A percentile compares a stretch with the other conserved stretches of the same genome.
Conservation (phyloP, 176 grass and related monocot species). For the Phyllostachys edulis region DNA sequence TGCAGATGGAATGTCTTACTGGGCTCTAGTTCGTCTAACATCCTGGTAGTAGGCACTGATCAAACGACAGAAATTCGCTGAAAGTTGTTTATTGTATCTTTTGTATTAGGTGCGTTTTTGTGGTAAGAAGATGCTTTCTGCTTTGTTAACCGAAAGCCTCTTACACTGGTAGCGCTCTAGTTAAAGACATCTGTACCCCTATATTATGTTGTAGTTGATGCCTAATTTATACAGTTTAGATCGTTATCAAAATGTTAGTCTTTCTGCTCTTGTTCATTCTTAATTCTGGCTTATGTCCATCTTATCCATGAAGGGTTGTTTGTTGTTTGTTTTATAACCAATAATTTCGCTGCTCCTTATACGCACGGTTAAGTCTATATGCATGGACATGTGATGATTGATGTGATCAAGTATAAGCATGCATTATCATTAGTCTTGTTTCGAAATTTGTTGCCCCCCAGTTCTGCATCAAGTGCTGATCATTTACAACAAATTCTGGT, state of each 20-base stretch:
- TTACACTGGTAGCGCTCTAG: slow-evolving; percentile 17
- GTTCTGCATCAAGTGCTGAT: background rate
- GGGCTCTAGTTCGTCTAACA: slow-evolving; percentile 78
- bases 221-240: slow-evolving; percentile 41
- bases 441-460: background rate
- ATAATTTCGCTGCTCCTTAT: background rate
- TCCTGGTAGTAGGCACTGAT: slow-evolving; percentile 65
- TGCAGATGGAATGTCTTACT: slow-evolving; percentile 52
- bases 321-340: background rate
- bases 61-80: slow-evolving; percentile 37
- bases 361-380: background rate
- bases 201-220: slow-evolving; percentile 36
- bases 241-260: slow-evolving; percentile 4
- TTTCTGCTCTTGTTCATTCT: background rate
- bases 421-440: background rate
- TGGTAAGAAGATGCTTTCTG: slow-evolving; percentile 46
- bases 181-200: slow-evolving; percentile 15
- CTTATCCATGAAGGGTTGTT: background rate
- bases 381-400: background rate
- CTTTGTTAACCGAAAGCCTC: slow-evolving; percentile 34
- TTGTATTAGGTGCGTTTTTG: slow-evolving; percentile 47
- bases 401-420: background rate
- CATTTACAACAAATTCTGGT: slow-evolving; percentile 12
- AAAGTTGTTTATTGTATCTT: slow-evolving; percentile 44
- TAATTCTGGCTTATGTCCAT: background rate